phyloP scores from a whole-genome alignment of 345 rosid genomes.

The Geranium rotundifolium region DNA sequence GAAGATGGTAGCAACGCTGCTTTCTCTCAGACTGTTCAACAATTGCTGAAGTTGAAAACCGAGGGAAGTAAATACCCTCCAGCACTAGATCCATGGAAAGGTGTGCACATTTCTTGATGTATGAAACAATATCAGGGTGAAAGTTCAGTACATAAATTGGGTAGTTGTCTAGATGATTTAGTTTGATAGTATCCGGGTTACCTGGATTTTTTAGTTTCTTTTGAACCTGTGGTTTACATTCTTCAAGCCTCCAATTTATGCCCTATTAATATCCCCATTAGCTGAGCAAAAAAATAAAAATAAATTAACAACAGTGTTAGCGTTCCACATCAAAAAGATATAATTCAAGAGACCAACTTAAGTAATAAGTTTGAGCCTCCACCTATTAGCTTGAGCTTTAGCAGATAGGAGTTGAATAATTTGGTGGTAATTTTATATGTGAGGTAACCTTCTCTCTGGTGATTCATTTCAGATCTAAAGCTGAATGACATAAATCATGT shows the following conservation, averaged over 20 bases:
- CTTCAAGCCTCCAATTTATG: not conserved
- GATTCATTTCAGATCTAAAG: constrained; percentile 53
- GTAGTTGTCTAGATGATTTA: not conserved
- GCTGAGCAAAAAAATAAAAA: no score
- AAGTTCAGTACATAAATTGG: no score
- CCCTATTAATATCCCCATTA: no score
- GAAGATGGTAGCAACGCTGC: constrained; percentile 50
- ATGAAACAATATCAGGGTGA: not conserved
- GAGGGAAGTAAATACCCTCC: constrained; percentile 66
- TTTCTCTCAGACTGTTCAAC: constrained; percentile 82
- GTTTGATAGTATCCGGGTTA: not conserved
- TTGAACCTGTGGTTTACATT: not conserved
- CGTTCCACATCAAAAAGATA: no score
- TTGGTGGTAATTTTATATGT: not conserved
- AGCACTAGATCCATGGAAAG: constrained; percentile 64
- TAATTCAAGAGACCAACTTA: no score
- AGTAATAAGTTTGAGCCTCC: no score
- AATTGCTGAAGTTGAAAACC: constrained; percentile 48
- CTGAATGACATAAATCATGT: constrained; percentile 57
- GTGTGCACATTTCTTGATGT: constrained; percentile 19
- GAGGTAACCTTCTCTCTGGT: constrained; percentile 2
- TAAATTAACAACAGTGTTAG: not conserved
- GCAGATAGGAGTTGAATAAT: not conserved
- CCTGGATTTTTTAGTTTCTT: not conserved
- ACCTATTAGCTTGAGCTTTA: no score